phyloP scores from a whole-genome alignment of 768 basidiomycete species.

The Boletus rufocinnamomeus region DNA sequence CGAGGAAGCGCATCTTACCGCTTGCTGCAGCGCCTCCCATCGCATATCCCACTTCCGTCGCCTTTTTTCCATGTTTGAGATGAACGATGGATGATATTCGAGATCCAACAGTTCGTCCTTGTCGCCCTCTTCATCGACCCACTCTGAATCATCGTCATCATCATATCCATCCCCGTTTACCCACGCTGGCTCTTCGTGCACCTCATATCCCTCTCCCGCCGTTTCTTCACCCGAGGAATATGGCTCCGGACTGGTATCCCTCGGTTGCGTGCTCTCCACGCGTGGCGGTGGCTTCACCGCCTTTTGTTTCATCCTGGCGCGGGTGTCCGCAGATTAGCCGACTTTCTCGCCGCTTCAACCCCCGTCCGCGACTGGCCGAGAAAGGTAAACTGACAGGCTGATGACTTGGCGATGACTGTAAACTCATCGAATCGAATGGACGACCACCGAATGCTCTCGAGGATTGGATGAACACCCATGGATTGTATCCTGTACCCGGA shows the following conservation, averaged over 20 bases:
- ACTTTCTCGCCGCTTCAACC: conserved; percentile 48
- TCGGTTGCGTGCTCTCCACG: conserved; percentile 82
- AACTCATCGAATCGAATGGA: no score
- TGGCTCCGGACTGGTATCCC: no score
- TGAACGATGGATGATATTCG: no score
- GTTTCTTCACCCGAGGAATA: no score
- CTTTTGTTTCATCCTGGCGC: conserved; percentile 28
- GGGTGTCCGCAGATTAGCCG: no score
- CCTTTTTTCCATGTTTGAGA: no score
- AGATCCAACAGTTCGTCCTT: conserved; percentile 72
- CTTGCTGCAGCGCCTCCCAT: no score
- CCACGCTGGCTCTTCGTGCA: conserved; percentile 43
- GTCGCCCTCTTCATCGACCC: conserved; percentile 73
- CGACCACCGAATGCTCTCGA: conserved; percentile 47
- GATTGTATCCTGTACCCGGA: conserved; percentile 61
- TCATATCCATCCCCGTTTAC: conserved; percentile 27
- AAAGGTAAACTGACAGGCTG: no score
- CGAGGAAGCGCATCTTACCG: no score
- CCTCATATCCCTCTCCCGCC: conserved; percentile 61
- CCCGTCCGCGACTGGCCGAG: conserved; percentile 46
- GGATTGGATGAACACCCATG: conserved; percentile 71
- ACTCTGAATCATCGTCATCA: conserved; percentile 51
- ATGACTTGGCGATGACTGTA: no score
- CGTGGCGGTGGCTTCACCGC: conserved; percentile 66
- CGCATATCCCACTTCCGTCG: no score